Evolutionary conservation across 1,284 basidiomycete genomes (phyloP).

Genomic region (Schizophyllum commune): DNA sequence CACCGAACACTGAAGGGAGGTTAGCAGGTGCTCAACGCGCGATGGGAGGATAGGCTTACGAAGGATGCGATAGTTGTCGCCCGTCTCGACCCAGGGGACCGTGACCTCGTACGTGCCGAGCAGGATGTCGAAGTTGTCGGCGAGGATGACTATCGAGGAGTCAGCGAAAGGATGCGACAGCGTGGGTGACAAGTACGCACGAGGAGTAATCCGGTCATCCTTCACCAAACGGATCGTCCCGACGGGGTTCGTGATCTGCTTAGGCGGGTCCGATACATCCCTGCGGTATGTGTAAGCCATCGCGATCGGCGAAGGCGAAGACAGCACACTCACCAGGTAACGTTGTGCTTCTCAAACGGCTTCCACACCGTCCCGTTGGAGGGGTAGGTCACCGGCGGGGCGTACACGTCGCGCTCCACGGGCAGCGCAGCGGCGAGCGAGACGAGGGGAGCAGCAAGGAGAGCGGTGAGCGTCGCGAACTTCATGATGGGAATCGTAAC

Average conservation of each 20-base stretch:
- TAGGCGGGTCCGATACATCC: constrained; percentile 10
- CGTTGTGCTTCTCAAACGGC: background rate
- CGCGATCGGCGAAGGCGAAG: background rate
- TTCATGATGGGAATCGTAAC: constrained; percentile 3
- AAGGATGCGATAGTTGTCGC: constrained; percentile 26
- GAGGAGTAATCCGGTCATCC: constrained; percentile 8
- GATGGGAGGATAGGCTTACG: constrained; percentile 22
- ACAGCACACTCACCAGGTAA: background rate
- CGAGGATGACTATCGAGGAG: constrained; percentile 18
- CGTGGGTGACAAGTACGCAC: no score
- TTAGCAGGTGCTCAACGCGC: background rate
- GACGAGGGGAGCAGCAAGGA: constrained; percentile 1
- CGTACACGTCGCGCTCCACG: background rate
- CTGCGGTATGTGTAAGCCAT: background rate
- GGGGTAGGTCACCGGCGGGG: constrained; percentile 6
- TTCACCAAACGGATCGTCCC: constrained; percentile 14
- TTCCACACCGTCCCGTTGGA: constrained; percentile 10
- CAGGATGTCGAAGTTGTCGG: constrained; percentile 24
- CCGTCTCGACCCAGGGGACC: constrained; percentile 25
- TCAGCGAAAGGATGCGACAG: background rate
- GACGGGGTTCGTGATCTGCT: constrained; percentile 11
- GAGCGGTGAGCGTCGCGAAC: constrained; percentile 3
- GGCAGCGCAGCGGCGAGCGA: constrained; percentile 4
- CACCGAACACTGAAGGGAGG: constrained; percentile 25
- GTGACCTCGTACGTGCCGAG: constrained; percentile 21